Evolutionary conservation across 1,139 yeast genomes (phyloP).

Genomic region (Saccharomyces hybrid): DNA sequence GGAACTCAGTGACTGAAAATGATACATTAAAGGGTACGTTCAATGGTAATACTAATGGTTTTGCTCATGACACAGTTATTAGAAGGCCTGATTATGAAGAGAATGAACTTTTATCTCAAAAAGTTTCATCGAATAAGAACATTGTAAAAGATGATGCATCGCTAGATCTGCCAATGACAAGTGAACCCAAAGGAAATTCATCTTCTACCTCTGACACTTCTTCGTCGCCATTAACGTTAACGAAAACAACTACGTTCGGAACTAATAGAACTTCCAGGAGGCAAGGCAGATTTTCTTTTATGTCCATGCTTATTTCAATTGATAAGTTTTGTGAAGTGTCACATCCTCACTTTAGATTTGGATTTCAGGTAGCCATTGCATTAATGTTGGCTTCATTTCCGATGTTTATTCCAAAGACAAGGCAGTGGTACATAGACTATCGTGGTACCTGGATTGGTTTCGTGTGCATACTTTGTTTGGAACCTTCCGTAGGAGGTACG

Average conservation of each 20-base stretch:
- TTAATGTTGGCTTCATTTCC: conserved; percentile 43
- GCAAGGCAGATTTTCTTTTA: conserved; percentile 2
- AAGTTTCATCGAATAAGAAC: conserved; percentile 6
- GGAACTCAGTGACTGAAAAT: conserved; percentile 28
- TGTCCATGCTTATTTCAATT: conserved; percentile 8
- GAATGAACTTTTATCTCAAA: conserved; percentile 22
- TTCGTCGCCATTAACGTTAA: neutral
- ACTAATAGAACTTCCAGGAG: neutral
- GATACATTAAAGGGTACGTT: conserved; percentile 33
- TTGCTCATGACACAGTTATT: conserved; percentile 8
- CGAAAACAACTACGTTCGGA: neutral
- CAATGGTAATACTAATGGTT: conserved; percentile 14
- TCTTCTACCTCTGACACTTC: neutral
- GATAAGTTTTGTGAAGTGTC: conserved; percentile 23
- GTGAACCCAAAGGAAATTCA: neutral
- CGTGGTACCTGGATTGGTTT: conserved; percentile 49
- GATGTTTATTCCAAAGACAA: conserved; percentile 39
- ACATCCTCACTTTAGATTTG: conserved; percentile 37
- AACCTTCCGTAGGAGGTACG: conserved; percentile 47
- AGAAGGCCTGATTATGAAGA: conserved; percentile 27
- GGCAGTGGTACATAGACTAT: conserved; percentile 40
- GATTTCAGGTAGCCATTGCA: conserved; percentile 40
- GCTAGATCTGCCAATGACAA: conserved; percentile 11
- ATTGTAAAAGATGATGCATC: conserved; percentile 1
- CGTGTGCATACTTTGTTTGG: conserved; percentile 43